Conservation (phyloP, 1,139 yeast species). For the Taiozyma sp. region DNA sequence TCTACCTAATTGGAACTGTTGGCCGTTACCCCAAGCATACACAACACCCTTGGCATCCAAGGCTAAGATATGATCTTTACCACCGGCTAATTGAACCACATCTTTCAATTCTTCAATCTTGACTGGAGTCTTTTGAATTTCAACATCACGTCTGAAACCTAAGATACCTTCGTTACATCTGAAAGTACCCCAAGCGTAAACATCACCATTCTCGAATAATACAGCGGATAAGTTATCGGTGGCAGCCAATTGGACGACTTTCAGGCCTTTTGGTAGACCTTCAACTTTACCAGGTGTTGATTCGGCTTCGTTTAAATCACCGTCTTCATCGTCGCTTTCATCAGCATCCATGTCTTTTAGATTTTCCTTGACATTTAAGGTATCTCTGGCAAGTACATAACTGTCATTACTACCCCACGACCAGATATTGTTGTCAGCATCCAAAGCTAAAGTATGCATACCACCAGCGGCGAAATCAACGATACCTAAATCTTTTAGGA, state of each 20-base stretch:
- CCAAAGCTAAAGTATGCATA: conserved; percentile 87
- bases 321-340: conserved; percentile 57
- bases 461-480: conserved; percentile 94
- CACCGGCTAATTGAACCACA: conserved; percentile 84
- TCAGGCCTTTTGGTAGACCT: conserved; percentile 51
- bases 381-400: conserved; percentile 88
- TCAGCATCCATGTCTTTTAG: conserved; percentile 62
- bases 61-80: conserved; percentile 88
- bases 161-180: conserved; percentile 88
- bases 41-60: conserved; percentile 83
- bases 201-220: conserved; percentile 75
- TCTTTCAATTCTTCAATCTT: conserved; percentile 57
- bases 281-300: conserved; percentile 82
- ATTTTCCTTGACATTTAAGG: conserved; percentile 54
- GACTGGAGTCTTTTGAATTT: conserved; percentile 63
- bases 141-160: conserved; percentile 69
- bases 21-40: conserved; percentile 97
- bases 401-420: conserved; percentile 98
- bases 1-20: conserved; percentile 87
- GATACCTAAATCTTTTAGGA: conserved; percentile 60
- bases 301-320: conserved; percentile 82
- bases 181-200: conserved; percentile 98
- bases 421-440: conserved; percentile 72
- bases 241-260: conserved; percentile 81
- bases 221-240: conserved; percentile 89